Conservation (phyloP, 1,284 basidiomycete genomes). For the Marasmius oreades region DNA sequence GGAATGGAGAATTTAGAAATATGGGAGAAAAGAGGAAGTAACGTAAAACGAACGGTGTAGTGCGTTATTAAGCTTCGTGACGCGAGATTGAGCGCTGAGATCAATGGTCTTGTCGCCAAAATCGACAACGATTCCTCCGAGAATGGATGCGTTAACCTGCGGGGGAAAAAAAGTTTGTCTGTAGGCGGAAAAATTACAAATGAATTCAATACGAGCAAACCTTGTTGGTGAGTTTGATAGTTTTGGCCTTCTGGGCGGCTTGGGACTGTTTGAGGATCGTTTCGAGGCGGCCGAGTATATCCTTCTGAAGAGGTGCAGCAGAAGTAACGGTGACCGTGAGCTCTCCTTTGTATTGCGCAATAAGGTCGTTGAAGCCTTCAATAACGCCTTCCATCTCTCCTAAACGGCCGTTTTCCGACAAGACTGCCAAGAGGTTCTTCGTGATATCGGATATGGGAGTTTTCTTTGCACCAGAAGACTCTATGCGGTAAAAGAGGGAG, state of each 20-base stretch:
- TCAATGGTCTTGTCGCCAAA: conserved; percentile 99
- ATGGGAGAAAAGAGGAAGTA: conserved; percentile 5
- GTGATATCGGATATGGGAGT: conserved; percentile 81
- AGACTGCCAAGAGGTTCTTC: conserved; percentile 88
- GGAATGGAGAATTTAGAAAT: conserved; percentile 6
- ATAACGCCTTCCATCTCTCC: conserved; percentile 84
- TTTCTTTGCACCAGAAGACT: conserved; percentile 59
- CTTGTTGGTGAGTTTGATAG: conserved; percentile 86
- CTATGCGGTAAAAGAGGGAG: conserved; percentile 59
- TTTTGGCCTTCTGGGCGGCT: conserved; percentile 80
- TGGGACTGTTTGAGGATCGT: conserved; percentile 81
- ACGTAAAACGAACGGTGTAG: conserved; percentile 61
- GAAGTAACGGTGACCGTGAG: conserved; percentile 92
- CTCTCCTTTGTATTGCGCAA: conserved; percentile 90
- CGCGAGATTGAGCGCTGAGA: conserved; percentile 88
- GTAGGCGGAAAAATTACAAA: conserved; percentile 1
- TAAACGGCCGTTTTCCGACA: conserved; percentile 93
- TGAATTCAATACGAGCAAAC: conserved; percentile 36
- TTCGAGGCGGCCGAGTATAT: conserved; percentile 75
- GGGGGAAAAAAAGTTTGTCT: conserved; percentile 13
- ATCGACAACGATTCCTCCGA: conserved; percentile 93
- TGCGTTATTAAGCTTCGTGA: conserved; percentile 91
- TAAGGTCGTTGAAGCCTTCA: conserved; percentile 88
- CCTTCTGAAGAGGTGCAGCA: conserved; percentile 74
- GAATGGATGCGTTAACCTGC: conserved; percentile 82